phyloP scores from a whole-genome alignment of 768 basidiomycete species.

The Cystobasidium tubakii region DNA sequence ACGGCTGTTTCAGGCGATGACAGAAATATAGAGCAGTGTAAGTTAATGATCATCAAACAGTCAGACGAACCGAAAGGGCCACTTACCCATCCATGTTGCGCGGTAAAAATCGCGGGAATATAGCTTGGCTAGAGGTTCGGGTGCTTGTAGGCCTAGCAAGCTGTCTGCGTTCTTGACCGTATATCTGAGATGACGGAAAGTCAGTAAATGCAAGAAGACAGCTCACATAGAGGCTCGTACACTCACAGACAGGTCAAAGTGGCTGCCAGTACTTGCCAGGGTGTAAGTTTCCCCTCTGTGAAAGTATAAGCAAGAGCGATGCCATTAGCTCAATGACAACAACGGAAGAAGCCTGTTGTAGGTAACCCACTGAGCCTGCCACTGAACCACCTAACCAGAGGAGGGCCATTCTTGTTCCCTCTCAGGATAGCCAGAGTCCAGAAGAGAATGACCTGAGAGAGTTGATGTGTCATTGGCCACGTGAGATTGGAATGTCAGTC shows the following conservation, averaged over 20 bases:
- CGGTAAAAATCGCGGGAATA: constrained; percentile 52
- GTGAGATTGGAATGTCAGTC: not conserved
- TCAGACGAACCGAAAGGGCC: not conserved
- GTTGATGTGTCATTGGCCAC: not conserved
- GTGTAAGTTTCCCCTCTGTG: constrained; percentile 63
- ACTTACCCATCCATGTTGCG: constrained; percentile 83
- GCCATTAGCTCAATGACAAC: too few relatives aligned
- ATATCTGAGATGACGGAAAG: constrained; percentile 28
- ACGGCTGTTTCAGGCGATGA: constrained; percentile 7
- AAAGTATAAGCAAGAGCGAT: not conserved
- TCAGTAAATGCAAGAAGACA: not conserved
- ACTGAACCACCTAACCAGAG: constrained; percentile 43
- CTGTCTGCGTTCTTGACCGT: constrained; percentile 40
- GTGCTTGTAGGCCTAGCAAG: constrained; percentile 56
- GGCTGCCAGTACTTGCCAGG: constrained; percentile 89
- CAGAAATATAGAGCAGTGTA: too few relatives aligned
- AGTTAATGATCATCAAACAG: too few relatives aligned
- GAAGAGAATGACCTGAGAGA: constrained; percentile 54
- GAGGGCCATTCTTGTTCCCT: constrained; percentile 63
- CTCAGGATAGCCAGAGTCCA: constrained; percentile 78
- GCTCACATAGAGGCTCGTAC: constrained; percentile 56
- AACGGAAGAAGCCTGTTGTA: not conserved
- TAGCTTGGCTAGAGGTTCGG: constrained; percentile 82
- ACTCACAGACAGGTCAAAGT: constrained; percentile 81
- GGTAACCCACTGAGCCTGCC: constrained; percentile 13